Evolutionary conservation across 2,329 filamentous ascomycete species (phyloP).

Genomic region (Exophiala sp.): DNA sequence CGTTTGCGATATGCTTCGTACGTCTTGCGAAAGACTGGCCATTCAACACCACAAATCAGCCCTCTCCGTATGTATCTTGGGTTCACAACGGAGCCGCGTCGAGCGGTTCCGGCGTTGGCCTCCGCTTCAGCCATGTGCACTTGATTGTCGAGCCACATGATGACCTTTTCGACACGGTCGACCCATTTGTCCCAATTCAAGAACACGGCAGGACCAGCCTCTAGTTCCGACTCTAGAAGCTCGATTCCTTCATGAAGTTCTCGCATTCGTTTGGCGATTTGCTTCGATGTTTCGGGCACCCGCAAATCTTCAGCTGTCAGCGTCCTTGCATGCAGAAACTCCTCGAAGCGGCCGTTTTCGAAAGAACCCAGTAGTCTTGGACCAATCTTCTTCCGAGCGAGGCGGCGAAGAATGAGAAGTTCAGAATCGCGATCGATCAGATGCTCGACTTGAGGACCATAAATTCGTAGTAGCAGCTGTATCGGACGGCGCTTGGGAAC

Average conservation of each 20-base stretch:
- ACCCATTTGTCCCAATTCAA: conserved; percentile 95
- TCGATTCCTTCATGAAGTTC: conserved; percentile 94
- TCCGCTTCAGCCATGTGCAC: conserved; percentile 49
- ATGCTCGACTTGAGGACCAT: conserved; percentile 91
- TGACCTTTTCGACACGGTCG: conserved; percentile 55
- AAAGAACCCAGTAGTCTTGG: conserved; percentile 89
- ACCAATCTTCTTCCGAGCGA: conserved; percentile 89
- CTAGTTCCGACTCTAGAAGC: conserved; percentile 71
- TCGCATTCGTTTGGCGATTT: conserved; percentile 96
- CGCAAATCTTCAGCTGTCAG: conserved; percentile 74
- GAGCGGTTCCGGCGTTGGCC: conserved; percentile 36
- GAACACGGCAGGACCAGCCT: conserved; percentile 78
- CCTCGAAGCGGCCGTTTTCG: conserved; percentile 89
- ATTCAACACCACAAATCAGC: conserved; percentile 78
- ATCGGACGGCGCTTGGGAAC: conserved; percentile 33
- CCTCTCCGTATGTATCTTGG: conserved; percentile 47
- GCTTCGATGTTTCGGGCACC: conserved; percentile 75
- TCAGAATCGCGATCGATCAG: conserved; percentile 92
- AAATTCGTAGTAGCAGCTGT: conserved; percentile 85
- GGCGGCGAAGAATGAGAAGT: conserved; percentile 75
- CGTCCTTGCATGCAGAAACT: conserved; percentile 82
- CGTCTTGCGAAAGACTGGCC: conserved; percentile 70
- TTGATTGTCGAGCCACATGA: conserved; percentile 55
- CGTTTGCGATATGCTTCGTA: conserved; percentile 75
- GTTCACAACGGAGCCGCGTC: conserved; percentile 7